These are phyloP conservation scores for Ophioceras dolichostomum DNA, from an alignment of 2,329 filamentous ascomycete genomes.

Conservation along the genomic window DNA sequence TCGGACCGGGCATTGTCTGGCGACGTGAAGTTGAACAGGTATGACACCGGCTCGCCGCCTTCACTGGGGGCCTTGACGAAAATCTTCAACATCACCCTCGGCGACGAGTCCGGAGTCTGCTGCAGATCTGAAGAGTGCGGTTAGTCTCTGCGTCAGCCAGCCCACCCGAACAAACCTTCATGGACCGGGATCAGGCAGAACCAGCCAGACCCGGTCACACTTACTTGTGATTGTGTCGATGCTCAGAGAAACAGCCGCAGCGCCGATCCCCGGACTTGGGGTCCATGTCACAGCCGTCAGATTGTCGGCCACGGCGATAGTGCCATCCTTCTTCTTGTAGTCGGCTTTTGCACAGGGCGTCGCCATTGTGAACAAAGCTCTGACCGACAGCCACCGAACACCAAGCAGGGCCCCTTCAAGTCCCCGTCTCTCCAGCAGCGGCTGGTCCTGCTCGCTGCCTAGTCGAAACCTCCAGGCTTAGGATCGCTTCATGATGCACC, in stretches of 20 bases:
- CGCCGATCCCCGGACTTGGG: constrained; percentile 49
- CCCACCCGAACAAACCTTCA: no score
- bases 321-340: constrained; percentile 96
- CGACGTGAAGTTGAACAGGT: constrained; percentile 86
- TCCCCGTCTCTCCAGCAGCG: no score
- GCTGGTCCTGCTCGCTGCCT: no score
- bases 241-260: constrained; percentile 54
- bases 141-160: no score
- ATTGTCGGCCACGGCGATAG: constrained; percentile 63
- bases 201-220: no score
- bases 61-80: constrained; percentile 55
- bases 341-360: constrained; percentile 53
- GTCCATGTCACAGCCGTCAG: constrained; percentile 70
- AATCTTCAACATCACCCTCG: constrained; percentile 91
- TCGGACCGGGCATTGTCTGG: constrained; percentile 62
- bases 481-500: no score
- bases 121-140: constrained; percentile 68
- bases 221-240: constrained; percentile 73
- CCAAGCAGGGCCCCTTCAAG: no score
- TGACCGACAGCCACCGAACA: no score
- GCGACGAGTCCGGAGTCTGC: constrained; percentile 76
- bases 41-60: constrained; percentile 48
- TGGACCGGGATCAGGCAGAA: no score
- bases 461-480: not conserved
- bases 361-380: constrained; percentile 33